phyloP scores from a whole-genome alignment of 495 filamentous ascomycete species.

The Penicillium verhagenii region DNA sequence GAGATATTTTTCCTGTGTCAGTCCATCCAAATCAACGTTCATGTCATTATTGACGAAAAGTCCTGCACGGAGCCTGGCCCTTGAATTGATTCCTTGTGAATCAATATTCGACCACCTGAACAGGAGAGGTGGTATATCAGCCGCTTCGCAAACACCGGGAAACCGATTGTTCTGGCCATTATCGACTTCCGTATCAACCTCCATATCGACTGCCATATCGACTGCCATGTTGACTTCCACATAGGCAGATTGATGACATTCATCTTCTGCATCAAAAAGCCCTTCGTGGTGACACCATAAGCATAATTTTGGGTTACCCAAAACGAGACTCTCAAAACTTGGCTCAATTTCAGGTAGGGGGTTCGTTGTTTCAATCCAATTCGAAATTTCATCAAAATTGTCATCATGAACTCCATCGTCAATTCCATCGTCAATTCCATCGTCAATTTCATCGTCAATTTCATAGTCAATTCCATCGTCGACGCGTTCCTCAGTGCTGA shows the following conservation, averaged over 20 bases:
- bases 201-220: not conserved
- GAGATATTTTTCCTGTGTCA: slow-evolving; percentile 18
- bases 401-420: too few relatives aligned
- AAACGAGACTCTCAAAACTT: not conserved
- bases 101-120: slow-evolving; percentile 38
- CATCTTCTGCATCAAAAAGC: not conserved
- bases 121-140: slow-evolving; percentile 25
- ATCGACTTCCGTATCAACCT: not conserved
- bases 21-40: slow-evolving; percentile 14
- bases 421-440: too few relatives aligned
- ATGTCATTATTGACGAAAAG: slow-evolving; percentile 17
- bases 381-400: too few relatives aligned
- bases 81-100: slow-evolving; percentile 34
- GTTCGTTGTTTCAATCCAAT: not conserved
- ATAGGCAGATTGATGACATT: not conserved
- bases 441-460: too few relatives aligned
- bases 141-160: not conserved
- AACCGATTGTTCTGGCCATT: too few relatives aligned
- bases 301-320: slow-evolving; percentile 19
- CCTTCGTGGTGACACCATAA: slow-evolving; percentile 19
- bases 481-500: too few relatives aligned
- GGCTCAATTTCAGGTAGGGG: not conserved
- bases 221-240: not conserved
- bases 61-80: slow-evolving; percentile 18
- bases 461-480: too few relatives aligned